Percentiles rank a stretch among this genome's conserved stretches.
These are phyloP conservation scores for Candida krabiensis DNA, from an alignment of 805 yeast genomes.

Conservation along the genomic window DNA sequence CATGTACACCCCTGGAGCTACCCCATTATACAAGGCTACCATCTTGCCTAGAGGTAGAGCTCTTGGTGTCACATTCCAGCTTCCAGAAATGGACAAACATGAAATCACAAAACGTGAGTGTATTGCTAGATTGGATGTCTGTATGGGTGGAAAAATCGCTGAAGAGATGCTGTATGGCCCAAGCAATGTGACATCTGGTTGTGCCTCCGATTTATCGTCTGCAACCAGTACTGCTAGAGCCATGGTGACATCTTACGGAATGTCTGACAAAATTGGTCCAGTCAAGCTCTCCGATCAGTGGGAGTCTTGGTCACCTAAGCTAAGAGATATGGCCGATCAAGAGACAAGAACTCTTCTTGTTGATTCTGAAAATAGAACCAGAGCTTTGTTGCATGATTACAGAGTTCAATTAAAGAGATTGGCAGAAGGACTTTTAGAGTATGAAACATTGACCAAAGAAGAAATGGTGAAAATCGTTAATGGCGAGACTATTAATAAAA, in stretches of 20 bases:
- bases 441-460: slow-evolving; percentile 88
- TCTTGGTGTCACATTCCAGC: slow-evolving; percentile 92
- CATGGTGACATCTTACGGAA: slow-evolving; percentile 96
- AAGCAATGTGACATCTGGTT: slow-evolving; percentile 92
- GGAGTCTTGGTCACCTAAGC: slow-evolving; percentile 91
- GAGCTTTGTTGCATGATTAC: slow-evolving; percentile 60
- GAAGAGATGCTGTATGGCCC: slow-evolving; percentile 91
- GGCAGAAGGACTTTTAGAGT: slow-evolving; percentile 91
- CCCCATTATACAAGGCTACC: slow-evolving; percentile 94
- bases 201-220: slow-evolving; percentile 84
- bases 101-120: slow-evolving; percentile 90
- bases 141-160: slow-evolving; percentile 99
- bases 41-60: slow-evolving; percentile 97
- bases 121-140: slow-evolving; percentile 88
- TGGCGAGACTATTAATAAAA: slow-evolving; percentile 74
- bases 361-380: slow-evolving; percentile 77
- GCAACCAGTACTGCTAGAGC: slow-evolving; percentile 95
- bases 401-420: slow-evolving; percentile 75
- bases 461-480: slow-evolving; percentile 85
- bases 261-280: slow-evolving; percentile 94
- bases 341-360: slow-evolving; percentile 79
- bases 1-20: slow-evolving; percentile 89
- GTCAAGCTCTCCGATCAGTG: slow-evolving; percentile 85
- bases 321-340: slow-evolving; percentile 88
- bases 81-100: slow-evolving; percentile 97